These are phyloP conservation scores for Neurospora discreta DNA, from an alignment of 495 filamentous ascomycete genomes.

Conservation along the genomic window DNA sequence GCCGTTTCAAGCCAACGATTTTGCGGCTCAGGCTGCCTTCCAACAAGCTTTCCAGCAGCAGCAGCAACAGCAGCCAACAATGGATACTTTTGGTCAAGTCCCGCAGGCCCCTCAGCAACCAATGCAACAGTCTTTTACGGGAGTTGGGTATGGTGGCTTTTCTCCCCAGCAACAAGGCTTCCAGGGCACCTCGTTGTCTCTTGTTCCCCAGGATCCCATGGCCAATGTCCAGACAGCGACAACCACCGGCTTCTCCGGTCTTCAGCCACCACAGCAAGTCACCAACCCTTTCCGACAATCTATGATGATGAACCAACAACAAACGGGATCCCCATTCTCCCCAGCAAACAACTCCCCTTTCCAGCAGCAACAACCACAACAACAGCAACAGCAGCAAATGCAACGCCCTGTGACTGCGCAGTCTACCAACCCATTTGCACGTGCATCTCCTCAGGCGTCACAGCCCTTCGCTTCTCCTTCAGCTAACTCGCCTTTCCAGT, in stretches of 20 bases:
- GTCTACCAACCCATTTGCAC: constrained; percentile 81
- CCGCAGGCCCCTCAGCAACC: constrained; percentile 38
- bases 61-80: constrained; percentile 18
- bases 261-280: constrained; percentile 41
- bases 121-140: constrained; percentile 45
- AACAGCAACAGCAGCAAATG: constrained; percentile 9
- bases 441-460: constrained; percentile 36
- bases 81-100: constrained; percentile 13
- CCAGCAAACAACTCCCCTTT: neutral
- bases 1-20: constrained; percentile 42
- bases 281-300: constrained; percentile 88
- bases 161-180: constrained; percentile 52
- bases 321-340: constrained; percentile 31
- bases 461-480: constrained; percentile 36
- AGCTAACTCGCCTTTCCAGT: constrained; percentile 38
- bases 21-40: constrained; percentile 33
- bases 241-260: constrained; percentile 27
- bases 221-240: constrained; percentile 37
- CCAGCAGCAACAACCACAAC: constrained; percentile 4
- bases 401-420: constrained; percentile 38
- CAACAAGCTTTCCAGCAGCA: constrained; percentile 41
- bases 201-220: constrained; percentile 56
- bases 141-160: constrained; percentile 81
- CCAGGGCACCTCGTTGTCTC: constrained; percentile 39
- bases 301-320: constrained; percentile 50